Evolutionary conservation across 2,329 filamentous ascomycete species (phyloP).

Genomic region (Mycosphaerella sp.): DNA sequence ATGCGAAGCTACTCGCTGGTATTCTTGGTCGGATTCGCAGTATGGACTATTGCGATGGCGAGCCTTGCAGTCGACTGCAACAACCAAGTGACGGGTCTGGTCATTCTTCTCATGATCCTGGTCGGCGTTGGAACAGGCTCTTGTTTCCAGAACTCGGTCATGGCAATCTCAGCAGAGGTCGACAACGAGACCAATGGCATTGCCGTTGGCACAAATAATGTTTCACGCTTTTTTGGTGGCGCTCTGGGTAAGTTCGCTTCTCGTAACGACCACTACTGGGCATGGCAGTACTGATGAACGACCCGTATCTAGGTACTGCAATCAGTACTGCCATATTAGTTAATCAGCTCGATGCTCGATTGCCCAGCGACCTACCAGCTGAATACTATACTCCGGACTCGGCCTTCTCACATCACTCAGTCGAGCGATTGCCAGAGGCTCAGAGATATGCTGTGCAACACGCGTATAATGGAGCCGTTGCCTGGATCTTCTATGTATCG

Average conservation of each 20-base stretch:
- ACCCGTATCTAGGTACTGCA: too few species aligned
- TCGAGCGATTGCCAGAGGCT: background rate
- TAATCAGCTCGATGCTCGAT: background rate
- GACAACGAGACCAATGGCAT: constrained; percentile 16
- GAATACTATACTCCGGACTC: constrained; percentile 9
- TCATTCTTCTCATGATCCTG: constrained; percentile 16
- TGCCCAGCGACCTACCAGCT: background rate
- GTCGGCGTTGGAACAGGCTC: constrained; percentile 23
- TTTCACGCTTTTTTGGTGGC: constrained; percentile 23
- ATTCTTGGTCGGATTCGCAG: constrained; percentile 18
- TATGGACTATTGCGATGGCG: constrained; percentile 18
- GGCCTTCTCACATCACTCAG: constrained; percentile 14
- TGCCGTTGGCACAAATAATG: constrained; percentile 22
- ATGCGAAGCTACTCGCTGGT: constrained; percentile 18
- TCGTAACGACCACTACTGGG: too few species aligned
- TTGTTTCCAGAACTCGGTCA: constrained; percentile 25
- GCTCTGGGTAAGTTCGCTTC: too few species aligned
- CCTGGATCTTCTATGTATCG: constrained; percentile 14
- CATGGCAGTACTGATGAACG: too few species aligned
- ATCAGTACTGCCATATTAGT: constrained; percentile 15
- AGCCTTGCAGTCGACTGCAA: constrained; percentile 1
- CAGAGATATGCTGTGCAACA: constrained; percentile 7
- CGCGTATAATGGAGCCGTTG: constrained; percentile 15
- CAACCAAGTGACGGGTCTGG: constrained; percentile 1
- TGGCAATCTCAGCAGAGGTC: constrained; percentile 22